Percentiles rank a stretch among this genome's conserved stretches.
Evolutionary conservation across 2,329 filamentous ascomycete genomes (phyloP).

Genomic region (Bipolaris sorokiniana): DNA sequence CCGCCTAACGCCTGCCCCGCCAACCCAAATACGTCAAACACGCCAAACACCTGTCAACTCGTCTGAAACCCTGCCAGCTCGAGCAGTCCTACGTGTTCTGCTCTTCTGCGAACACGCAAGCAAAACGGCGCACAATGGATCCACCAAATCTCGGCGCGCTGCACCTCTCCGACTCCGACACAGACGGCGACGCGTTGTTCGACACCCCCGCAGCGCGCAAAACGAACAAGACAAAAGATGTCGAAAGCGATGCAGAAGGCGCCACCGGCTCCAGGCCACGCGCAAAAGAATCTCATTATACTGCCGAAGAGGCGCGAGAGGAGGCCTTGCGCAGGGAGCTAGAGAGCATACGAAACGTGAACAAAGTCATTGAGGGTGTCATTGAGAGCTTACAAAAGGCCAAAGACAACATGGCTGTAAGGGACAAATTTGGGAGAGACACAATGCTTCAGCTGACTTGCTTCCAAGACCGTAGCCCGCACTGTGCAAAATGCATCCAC

Average conservation of each 20-base stretch:
- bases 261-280: constrained; percentile 48
- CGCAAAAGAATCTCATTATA: constrained; percentile 60
- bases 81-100: not conserved
- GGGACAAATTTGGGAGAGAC: constrained; percentile 24
- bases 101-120: not conserved
- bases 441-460: constrained; percentile 14
- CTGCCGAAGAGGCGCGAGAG: constrained; percentile 72
- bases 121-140: constrained; percentile 27
- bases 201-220: constrained; percentile 57
- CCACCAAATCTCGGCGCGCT: constrained; percentile 59
- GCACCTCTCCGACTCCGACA: constrained; percentile 62
- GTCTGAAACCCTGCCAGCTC: not conserved
- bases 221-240: constrained; percentile 45
- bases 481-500: constrained; percentile 89
- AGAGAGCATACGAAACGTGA: constrained; percentile 82
- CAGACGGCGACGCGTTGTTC: constrained; percentile 64
- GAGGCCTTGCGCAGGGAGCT: constrained; percentile 78
- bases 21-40: constrained; percentile 39
- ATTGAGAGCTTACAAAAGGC: constrained; percentile 74
- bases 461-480: constrained; percentile 73
- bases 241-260: constrained; percentile 50
- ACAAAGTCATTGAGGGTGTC: constrained; percentile 82
- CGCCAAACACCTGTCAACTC: constrained; percentile 18
- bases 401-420: constrained; percentile 77
- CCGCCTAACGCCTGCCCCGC: constrained; percentile 12